phyloP scores from a whole-genome alignment of 305 asterid species.

The Coffea humblotiana region DNA sequence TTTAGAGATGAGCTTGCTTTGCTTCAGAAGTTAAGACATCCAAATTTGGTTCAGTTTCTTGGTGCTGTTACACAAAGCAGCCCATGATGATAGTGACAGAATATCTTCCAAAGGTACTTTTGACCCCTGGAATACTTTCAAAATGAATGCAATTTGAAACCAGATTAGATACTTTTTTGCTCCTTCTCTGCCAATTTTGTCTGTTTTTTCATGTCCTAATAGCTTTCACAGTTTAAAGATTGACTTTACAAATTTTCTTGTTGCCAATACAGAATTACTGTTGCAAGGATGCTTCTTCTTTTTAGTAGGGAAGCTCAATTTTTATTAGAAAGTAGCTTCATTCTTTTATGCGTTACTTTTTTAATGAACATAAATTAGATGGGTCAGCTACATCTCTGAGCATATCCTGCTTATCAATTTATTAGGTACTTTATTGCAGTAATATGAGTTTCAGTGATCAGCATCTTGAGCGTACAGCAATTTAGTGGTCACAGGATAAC shows the following conservation, averaged over 20 bases:
- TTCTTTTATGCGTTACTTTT: neutral
- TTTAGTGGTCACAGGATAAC: neutral
- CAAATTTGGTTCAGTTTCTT: constrained; percentile 93
- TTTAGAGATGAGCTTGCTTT: constrained; percentile 86
- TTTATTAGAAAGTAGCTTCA: neutral
- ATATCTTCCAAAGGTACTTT: constrained; percentile 81
- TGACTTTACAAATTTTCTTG: neutral
- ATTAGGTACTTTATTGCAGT: neutral
- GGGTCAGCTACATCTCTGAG: neutral
- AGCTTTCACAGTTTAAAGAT: neutral
- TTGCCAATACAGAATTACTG: neutral
- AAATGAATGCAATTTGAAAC: neutral
- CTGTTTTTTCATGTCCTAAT: neutral
- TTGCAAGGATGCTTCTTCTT: neutral
- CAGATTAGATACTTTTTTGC: neutral
- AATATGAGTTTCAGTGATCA: neutral
- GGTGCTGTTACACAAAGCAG: constrained; percentile 96
- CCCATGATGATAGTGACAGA: constrained; percentile 99
- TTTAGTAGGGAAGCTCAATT: neutral
- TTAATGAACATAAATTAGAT: neutral
- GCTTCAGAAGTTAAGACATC: constrained; percentile 93
- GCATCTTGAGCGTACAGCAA: neutral
- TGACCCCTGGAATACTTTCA: neutral
- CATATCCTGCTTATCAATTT: neutral
- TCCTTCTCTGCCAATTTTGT: neutral